Conservation (phyloP, 2,329 filamentous ascomycete genomes). For the Paraphoma sp. region DNA sequence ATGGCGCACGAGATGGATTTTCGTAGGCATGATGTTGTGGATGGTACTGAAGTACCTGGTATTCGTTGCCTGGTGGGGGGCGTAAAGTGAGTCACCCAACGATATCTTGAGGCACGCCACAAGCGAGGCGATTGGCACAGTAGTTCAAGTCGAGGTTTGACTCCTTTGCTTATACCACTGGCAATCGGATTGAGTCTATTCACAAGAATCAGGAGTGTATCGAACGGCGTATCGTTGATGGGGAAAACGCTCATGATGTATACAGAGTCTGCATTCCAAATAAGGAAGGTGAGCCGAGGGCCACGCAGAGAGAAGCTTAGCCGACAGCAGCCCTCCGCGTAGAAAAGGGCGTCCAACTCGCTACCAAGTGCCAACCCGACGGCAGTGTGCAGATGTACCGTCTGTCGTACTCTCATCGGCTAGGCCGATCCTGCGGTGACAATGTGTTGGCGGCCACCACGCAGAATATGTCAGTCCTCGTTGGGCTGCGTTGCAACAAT, state of each 20-base stretch:
- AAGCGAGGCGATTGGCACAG: conserved; percentile 59
- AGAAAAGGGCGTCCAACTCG: no score
- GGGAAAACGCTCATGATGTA: conserved; percentile 46
- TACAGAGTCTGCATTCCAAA: not conserved
- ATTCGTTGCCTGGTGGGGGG: conserved; percentile 4
- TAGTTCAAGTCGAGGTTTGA: conserved; percentile 56
- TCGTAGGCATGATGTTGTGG: conserved; percentile 30
- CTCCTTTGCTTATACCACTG: no score
- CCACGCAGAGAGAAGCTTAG: not conserved
- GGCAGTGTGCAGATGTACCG: no score
- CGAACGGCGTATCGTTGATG: conserved; percentile 75
- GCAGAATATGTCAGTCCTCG: no score
- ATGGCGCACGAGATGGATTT: conserved; percentile 68
- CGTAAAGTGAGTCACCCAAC: not conserved
- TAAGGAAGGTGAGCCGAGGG: conserved; percentile 1
- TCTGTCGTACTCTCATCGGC: no score
- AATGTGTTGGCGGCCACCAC: no score
- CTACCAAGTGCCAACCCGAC: no score
- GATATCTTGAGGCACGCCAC: not conserved
- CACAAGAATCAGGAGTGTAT: conserved; percentile 69
- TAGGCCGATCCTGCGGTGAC: no score
- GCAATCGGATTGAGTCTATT: not conserved
- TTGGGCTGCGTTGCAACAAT: no score
- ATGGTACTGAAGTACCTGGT: conserved; percentile 1
- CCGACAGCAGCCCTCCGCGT: not conserved